Evolutionary conservation across 2,329 filamentous ascomycete species (phyloP), one percentile per base, ranked within the genome.

Genomic region (Colletotrichum sp.): DNA sequence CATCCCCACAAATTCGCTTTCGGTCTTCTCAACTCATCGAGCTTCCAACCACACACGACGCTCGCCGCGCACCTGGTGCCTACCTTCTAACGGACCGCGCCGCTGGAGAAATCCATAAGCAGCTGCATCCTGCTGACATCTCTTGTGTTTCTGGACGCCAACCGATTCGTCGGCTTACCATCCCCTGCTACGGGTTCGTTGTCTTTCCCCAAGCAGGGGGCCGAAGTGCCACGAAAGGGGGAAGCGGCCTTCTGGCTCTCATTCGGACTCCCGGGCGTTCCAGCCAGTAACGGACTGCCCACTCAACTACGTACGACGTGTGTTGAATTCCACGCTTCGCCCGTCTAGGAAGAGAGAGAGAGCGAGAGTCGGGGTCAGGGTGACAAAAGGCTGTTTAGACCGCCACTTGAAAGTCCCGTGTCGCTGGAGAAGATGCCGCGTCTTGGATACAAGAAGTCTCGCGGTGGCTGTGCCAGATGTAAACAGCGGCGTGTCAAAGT

Each of bases 401-500:
- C 16, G 59, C 48, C 18, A 63, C 28, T 30, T 32, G 24, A 24
- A 26, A 39, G 34, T 64, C 21, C n/a, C 13, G 34, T 36, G 12
- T 5, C 52, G 67, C n/a, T 39, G 30, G 55, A 24, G 39, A 71
- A 65, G 59, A 80, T 79, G 78, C 80, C 80, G 48, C 82, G 81
- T 4, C 76, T 85, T 8, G 83, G 83, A 5, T 83, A 85, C 76
- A 84, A 80, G 26, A 85, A 85, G 64, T 84, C 83, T 36, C 82
- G 83, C 12, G 80, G 77, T 52, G 83, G 84, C 30, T 85, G 84
- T 74, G 77, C 80, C 52, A 78, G 82, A n/a, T 85, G 84, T 77
- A 85, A 84, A 73, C 80, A 82, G 43, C 79, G 84, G 6, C 81
- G 83, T 43, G 83, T 85, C 77, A 85, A 85, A 80, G 83, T 83